These are phyloP conservation scores for Neofusicoccum parvum DNA, from an alignment of 2,329 filamentous ascomycete species.

Conservation along the genomic window DNA sequence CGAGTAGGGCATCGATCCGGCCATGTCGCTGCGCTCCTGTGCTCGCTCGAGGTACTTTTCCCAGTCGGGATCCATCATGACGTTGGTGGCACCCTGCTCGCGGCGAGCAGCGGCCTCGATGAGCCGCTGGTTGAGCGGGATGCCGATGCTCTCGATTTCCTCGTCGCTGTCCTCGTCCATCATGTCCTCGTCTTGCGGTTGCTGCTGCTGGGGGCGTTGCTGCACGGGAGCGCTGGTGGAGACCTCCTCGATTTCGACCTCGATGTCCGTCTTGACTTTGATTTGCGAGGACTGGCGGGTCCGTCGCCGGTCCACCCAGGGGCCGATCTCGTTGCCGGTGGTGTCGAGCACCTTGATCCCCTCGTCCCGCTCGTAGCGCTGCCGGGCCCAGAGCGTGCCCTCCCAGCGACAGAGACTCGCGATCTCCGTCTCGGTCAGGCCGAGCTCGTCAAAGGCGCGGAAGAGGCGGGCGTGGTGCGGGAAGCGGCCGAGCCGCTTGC, in stretches of 20 bases:
- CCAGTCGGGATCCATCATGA: conserved; percentile 70
- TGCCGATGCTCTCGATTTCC: conserved; percentile 61
- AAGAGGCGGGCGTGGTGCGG: conserved; percentile 77
- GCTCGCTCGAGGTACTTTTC: conserved; percentile 71
- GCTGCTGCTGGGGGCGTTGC: conserved; percentile 27
- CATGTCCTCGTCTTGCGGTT: conserved; percentile 30
- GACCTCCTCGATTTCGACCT: conserved; percentile 39
- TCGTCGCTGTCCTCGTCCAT: conserved; percentile 45
- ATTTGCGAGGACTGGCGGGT: conserved; percentile 30
- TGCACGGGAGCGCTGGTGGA: conserved; percentile 13
- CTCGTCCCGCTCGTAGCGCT: conserved; percentile 76
- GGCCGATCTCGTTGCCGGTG: conserved; percentile 66
- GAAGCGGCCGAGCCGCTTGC: conserved; percentile 76
- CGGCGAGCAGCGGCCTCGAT: conserved; percentile 64
- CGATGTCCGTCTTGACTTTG: conserved; percentile 47
- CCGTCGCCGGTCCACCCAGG: conserved; percentile 56
- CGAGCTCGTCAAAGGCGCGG: conserved; percentile 70
- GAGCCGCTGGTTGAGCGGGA: conserved; percentile 63
- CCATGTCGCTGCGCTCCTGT: conserved; percentile 17
- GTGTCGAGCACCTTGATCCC: conserved; percentile 71
- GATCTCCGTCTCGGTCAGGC: conserved; percentile 71
- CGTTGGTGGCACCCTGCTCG: conserved; percentile 60
- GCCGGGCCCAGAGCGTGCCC: conserved; percentile 80
- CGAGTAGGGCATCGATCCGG: conserved; percentile 1
- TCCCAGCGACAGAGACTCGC: conserved; percentile 76